Evolutionary conservation across 768 basidiomycete genomes (phyloP).

Genomic region (Pholiota molesta): DNA sequence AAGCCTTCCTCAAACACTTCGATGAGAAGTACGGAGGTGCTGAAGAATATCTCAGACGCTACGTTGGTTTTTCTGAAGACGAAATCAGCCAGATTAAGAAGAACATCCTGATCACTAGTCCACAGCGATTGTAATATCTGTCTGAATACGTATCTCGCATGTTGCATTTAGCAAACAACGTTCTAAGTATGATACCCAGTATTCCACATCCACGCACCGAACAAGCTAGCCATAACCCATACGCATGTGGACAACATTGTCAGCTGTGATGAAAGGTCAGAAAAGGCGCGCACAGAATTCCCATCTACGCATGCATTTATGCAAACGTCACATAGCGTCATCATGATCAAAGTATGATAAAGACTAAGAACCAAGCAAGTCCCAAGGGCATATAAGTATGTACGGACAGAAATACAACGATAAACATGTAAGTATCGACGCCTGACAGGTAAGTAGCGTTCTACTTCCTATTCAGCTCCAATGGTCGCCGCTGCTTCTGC

Average conservation of each 20-base stretch:
- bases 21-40: constrained; percentile 69
- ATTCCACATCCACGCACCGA: background rate
- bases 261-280: background rate
- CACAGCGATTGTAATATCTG: constrained; percentile 12
- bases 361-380: background rate
- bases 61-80: constrained; percentile 59
- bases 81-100: constrained; percentile 63
- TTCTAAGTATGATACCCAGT: background rate
- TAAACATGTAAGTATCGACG: constrained; percentile 1
- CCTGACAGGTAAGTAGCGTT: background rate
- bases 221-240: background rate
- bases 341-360: background rate
- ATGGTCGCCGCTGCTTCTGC: constrained; percentile 36
- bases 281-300: background rate
- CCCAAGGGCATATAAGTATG: background rate
- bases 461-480: constrained; percentile 34
- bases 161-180: background rate
- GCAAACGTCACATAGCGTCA: background rate
- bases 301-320: background rate
- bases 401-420: background rate
- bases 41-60: constrained; percentile 60
- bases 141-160: background rate
- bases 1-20: constrained; percentile 65
- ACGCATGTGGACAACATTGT: background rate
- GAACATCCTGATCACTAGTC: constrained; percentile 50